phyloP scores from a whole-genome alignment of 2,329 filamentous ascomycete species.

The Colletotrichum horii region DNA sequence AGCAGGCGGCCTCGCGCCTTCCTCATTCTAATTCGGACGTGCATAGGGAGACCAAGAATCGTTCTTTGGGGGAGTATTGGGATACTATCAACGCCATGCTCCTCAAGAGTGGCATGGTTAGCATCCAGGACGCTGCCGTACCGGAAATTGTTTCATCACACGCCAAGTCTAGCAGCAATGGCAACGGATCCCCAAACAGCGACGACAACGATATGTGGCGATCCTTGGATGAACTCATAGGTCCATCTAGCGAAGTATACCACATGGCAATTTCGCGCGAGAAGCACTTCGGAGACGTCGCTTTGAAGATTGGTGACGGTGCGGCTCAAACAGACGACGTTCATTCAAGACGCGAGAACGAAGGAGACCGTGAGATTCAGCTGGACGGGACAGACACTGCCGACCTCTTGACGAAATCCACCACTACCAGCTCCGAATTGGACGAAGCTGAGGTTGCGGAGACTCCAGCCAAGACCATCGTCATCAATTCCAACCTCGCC shows the following conservation, averaged over 20 bases:
- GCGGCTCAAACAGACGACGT: neutral
- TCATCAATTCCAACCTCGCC: neutral
- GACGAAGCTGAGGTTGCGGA: neutral
- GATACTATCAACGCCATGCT: neutral
- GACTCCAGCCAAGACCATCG: neutral
- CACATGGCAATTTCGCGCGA: neutral
- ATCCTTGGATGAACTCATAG: neutral
- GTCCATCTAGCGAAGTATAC: neutral
- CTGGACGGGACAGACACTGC: neutral
- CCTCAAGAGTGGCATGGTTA: too few relatives aligned
- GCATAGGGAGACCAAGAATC: neutral
- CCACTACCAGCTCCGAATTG: neutral
- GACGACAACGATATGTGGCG: neutral
- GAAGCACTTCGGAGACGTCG: neutral
- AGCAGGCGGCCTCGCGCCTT: neutral
- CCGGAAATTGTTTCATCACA: neutral
- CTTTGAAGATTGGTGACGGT: neutral
- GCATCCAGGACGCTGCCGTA: neutral
- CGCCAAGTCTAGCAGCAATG: neutral
- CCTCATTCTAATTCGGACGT: neutral
- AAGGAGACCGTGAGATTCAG: neutral
- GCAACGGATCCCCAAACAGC: neutral
- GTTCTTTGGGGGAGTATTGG: neutral
- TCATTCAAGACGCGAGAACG: neutral
- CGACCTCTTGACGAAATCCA: neutral